These are phyloP conservation scores for Xylariaceae sp. DNA, from an alignment of 2,329 filamentous ascomycete species.

Conservation along the genomic window DNA sequence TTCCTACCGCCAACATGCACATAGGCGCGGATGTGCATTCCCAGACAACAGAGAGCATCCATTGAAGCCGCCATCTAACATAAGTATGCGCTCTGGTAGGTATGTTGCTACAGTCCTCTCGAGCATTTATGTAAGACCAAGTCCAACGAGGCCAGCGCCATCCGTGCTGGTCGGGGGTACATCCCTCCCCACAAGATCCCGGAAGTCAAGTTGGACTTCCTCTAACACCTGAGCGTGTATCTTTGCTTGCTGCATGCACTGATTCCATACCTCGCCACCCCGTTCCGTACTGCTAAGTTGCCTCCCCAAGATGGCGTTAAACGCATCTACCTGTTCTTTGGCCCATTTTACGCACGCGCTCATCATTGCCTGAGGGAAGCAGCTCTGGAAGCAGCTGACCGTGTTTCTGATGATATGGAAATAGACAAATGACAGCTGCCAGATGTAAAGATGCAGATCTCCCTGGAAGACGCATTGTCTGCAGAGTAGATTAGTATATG, in stretches of 20 bases:
- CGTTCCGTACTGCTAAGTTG: constrained; percentile 83
- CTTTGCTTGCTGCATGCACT: constrained; percentile 77
- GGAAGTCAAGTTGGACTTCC: constrained; percentile 88
- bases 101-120: background rate
- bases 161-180: constrained; percentile 30
- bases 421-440: constrained; percentile 91
- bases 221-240: constrained; percentile 75
- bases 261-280: constrained; percentile 70
- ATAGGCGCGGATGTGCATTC: no score
- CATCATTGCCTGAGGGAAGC: constrained; percentile 82
- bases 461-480: constrained; percentile 95
- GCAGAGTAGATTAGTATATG: constrained; percentile 23
- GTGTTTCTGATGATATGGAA: constrained; percentile 94
- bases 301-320: constrained; percentile 75
- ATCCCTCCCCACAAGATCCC: constrained; percentile 68
- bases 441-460: constrained; percentile 87
- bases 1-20: no score
- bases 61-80: no score
- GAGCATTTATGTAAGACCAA: constrained; percentile 35
- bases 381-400: constrained; percentile 78
- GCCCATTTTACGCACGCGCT: constrained; percentile 97
- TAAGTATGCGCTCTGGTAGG: background rate
- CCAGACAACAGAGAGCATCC: no score
- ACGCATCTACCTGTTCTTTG: constrained; percentile 89
- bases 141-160: constrained; percentile 38